Evolutionary conservation across 306 rosid species (phyloP).

Genomic region (Cyamopsis tetragonoloba): DNA sequence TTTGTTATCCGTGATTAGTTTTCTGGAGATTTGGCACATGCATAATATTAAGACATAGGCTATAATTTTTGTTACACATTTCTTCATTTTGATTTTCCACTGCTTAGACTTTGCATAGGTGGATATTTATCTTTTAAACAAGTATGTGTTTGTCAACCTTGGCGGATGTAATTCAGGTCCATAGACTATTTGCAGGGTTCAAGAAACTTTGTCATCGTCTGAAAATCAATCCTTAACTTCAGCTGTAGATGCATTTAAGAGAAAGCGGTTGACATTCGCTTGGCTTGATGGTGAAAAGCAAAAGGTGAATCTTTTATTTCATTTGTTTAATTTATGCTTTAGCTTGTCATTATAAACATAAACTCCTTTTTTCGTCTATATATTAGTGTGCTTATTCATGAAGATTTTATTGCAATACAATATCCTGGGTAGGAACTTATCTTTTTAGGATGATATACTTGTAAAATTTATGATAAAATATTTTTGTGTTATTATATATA

Average conservation of each 20-base stretch:
- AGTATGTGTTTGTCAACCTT: conserved; percentile 18
- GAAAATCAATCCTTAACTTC: conserved; percentile 48
- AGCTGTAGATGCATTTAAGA: conserved; percentile 52
- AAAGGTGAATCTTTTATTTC: conserved; percentile 44
- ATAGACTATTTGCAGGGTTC: conserved; percentile 81
- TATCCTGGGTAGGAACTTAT: not conserved
- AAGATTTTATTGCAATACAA: not conserved
- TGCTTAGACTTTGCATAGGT: not conserved
- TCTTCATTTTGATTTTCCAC: not conserved
- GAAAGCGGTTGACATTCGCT: conserved; percentile 71
- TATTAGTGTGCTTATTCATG: not conserved
- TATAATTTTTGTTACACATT: not conserved
- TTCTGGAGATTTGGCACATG: not conserved
- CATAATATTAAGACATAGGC: not conserved
- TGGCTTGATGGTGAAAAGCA: conserved; percentile 97
- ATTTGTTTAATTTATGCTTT: not conserved
- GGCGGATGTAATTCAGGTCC: conserved; percentile 40
- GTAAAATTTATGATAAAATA: not conserved
- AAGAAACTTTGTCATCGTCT: conserved; percentile 50
- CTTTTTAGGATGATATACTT: not conserved
- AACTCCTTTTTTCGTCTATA: conserved; percentile 1
- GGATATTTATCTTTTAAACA: not conserved
- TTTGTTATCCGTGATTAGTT: not conserved
- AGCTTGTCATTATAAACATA: not conserved
- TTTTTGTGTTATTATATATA: not conserved